phyloP scores from a whole-genome alignment of 352 stramenopile genomes.

The Pythium grandisporangium region DNA sequence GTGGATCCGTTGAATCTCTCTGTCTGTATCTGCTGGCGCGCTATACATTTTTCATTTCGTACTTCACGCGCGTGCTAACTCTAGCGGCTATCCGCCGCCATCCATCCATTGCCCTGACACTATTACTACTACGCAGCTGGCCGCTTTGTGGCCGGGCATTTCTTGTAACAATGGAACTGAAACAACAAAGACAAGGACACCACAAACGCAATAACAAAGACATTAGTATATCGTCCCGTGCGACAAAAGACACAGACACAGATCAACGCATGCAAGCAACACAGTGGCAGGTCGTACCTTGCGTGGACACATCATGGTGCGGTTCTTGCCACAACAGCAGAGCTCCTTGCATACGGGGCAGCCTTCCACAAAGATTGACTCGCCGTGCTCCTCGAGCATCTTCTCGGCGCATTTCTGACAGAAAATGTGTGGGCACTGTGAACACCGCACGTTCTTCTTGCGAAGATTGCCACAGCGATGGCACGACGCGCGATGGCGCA shows the following conservation, averaged over 20 bases:
- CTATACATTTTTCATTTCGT: too few species aligned
- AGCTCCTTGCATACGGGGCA: constrained; percentile 84
- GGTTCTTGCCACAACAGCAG: constrained; percentile 85
- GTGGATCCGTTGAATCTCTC: too few species aligned
- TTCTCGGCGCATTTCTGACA: constrained; percentile 85
- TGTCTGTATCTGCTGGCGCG: too few species aligned
- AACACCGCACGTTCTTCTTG: constrained; percentile 82
- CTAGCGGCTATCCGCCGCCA: too few species aligned
- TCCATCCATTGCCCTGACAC: too few species aligned
- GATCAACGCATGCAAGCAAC: background rate
- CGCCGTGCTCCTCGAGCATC: constrained; percentile 82
- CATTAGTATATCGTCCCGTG: too few species aligned
- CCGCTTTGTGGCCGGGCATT: constrained; percentile 77
- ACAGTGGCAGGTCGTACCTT: too few species aligned
- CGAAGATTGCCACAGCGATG: constrained; percentile 84
- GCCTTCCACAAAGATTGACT: constrained; percentile 61
- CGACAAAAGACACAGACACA: background rate
- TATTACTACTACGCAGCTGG: constrained; percentile 13
- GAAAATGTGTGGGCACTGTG: constrained; percentile 83
- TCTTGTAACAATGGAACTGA: constrained; percentile 88
- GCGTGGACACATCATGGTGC: constrained; percentile 47
- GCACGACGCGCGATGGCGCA: constrained; percentile 75
- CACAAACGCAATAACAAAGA: background rate
- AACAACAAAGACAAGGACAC: constrained; percentile 1
- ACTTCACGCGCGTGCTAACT: too few species aligned